Evolutionary conservation across 2,329 filamentous ascomycete genomes (phyloP).

Genomic region (Xylaria sp.): DNA sequence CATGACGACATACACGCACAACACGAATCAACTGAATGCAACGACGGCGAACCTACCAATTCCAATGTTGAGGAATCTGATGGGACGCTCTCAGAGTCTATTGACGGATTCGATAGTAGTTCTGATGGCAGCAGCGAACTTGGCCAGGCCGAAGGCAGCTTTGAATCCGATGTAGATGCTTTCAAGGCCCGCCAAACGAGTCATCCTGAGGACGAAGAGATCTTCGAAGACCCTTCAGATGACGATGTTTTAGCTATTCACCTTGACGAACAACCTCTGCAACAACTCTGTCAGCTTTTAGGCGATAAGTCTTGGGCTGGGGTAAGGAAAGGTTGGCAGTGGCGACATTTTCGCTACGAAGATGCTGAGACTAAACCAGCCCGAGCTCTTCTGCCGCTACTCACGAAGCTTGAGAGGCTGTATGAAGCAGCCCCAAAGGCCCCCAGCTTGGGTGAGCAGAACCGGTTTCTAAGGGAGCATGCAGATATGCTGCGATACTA

Average conservation of each 20-base stretch:
- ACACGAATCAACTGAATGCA: neutral
- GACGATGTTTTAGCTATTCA: constrained; percentile 39
- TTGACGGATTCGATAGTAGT: constrained; percentile 36
- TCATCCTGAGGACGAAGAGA: constrained; percentile 31
- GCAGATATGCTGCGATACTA: constrained; percentile 43
- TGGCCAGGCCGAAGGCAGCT: constrained; percentile 39
- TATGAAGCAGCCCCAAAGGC: constrained; percentile 37
- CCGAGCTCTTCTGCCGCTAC: constrained; percentile 38
- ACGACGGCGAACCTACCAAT: neutral
- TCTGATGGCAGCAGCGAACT: constrained; percentile 24
- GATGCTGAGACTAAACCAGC: constrained; percentile 37
- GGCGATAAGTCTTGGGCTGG: constrained; percentile 41
- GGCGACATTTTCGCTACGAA: constrained; percentile 30
- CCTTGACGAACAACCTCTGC: constrained; percentile 37
- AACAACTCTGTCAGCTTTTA: constrained; percentile 39
- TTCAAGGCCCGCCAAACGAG: constrained; percentile 37
- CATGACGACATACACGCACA: neutral
- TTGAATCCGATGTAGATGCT: constrained; percentile 41
- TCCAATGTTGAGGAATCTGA: neutral
- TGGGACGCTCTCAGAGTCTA: constrained; percentile 16
- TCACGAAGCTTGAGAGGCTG: constrained; percentile 45
- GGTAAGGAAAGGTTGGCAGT: constrained; percentile 38
- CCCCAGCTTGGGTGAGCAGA: constrained; percentile 43
- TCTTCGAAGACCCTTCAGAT: constrained; percentile 38
- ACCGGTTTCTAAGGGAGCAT: constrained; percentile 43